A percentile compares a stretch with the other conserved stretches of the same genome.
Evolutionary conservation across 1,139 yeast genomes (phyloP).

Genomic region (Saccharomyces uvarum): DNA sequence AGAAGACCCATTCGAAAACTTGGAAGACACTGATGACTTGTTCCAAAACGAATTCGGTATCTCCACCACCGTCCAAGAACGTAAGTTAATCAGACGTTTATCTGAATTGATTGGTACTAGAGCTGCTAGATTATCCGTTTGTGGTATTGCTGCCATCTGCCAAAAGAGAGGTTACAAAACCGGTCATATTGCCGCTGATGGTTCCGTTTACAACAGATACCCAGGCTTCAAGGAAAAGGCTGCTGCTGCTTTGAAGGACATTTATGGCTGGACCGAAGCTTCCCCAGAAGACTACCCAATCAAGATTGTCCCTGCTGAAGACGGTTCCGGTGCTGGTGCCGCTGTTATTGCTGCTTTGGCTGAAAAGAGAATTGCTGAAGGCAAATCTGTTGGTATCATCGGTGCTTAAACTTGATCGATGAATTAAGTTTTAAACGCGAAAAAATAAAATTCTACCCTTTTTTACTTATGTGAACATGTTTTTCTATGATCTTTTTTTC

Average conservation of each 20-base stretch:
- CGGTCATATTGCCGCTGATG: slow-evolving; percentile 94
- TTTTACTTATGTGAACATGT: slow-evolving; percentile 8
- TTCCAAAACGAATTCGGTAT: slow-evolving; percentile 54
- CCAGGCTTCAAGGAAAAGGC: slow-evolving; percentile 89
- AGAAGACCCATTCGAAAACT: slow-evolving; percentile 82
- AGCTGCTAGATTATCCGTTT: slow-evolving; percentile 83
- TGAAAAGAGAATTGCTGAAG: slow-evolving; percentile 60
- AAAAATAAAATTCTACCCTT: slow-evolving; percentile 9
- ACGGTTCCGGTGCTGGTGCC: slow-evolving; percentile 97
- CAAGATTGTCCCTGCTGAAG: slow-evolving; percentile 81
- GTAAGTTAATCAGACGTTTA: slow-evolving; percentile 70
- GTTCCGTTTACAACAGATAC: slow-evolving; percentile 90
- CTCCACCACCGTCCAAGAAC: slow-evolving; percentile 64
- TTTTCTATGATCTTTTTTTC: slow-evolving; percentile 7
- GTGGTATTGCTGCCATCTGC: slow-evolving; percentile 94
- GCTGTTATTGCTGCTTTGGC: slow-evolving; percentile 95
- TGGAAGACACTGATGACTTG: slow-evolving; percentile 63
- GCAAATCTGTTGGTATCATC: slow-evolving; percentile 62
- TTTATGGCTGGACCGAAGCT: slow-evolving; percentile 66
- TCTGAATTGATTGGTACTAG: slow-evolving; percentile 88
- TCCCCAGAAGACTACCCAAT: slow-evolving; percentile 56
- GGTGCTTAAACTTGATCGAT: slow-evolving; percentile 12
- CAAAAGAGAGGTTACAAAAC: slow-evolving; percentile 70
- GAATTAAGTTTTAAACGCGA: slow-evolving; percentile 2
- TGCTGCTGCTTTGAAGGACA: slow-evolving; percentile 79